Evolutionary conservation across 352 stramenopile genomes (phyloP).

Genomic region (Phytophthora chlamydospora): DNA sequence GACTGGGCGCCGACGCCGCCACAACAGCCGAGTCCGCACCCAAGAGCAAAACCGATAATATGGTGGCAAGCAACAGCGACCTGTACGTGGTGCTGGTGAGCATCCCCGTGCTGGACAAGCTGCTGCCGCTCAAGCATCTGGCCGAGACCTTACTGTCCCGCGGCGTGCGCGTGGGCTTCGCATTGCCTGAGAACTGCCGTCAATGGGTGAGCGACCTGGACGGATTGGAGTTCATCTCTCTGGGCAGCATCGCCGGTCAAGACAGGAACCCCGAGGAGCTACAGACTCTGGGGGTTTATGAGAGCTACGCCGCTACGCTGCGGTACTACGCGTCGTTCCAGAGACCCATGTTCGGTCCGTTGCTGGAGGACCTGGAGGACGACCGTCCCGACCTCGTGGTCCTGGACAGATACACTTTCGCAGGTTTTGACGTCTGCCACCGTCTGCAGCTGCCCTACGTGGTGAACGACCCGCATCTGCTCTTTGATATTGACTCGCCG

Average conservation of each 20-base stretch:
- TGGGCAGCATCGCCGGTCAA: conserved; percentile 65
- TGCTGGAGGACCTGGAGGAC: conserved; percentile 67
- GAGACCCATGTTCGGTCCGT: conserved; percentile 65
- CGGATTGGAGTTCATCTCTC: conserved; percentile 80
- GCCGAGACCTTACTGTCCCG: conserved; percentile 74
- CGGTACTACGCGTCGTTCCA: conserved; percentile 84
- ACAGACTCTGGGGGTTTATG: conserved; percentile 51
- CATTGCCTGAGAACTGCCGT: conserved; percentile 80
- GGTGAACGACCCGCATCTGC: conserved; percentile 80
- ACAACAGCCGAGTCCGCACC: conserved; percentile 1
- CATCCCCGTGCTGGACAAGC: conserved; percentile 84
- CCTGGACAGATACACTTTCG: conserved; percentile 85
- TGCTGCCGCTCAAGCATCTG: conserved; percentile 82
- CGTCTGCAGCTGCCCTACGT: conserved; percentile 73
- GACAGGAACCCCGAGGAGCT: conserved; percentile 44
- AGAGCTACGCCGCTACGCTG: conserved; percentile 70
- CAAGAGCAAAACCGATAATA: conserved; percentile 20
- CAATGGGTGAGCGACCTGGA: conserved; percentile 81
- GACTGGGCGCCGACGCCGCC: conserved; percentile 15
- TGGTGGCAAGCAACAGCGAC: conserved; percentile 23
- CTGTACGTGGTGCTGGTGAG: conserved; percentile 86
- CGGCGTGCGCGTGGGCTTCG: conserved; percentile 80
- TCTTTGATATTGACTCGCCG: conserved; percentile 87
- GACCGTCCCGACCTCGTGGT: conserved; percentile 75
- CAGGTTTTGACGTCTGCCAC: conserved; percentile 72